Base-by-base conservation (phyloP, 2,329 filamentous ascomycete species). In the Xylaria sp. region DNA sequence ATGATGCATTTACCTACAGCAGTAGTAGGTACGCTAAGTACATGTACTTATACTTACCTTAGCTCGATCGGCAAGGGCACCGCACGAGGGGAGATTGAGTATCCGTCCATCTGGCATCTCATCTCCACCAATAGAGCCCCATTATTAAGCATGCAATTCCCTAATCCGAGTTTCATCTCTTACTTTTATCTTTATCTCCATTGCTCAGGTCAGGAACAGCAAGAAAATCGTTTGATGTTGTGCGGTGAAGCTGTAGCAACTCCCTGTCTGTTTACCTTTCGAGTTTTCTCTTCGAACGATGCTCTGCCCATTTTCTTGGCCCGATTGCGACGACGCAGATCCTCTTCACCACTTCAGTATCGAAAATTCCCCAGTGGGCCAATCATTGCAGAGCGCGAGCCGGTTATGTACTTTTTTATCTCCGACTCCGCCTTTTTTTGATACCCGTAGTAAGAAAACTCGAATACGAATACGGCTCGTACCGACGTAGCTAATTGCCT, bases 381-480 rank as follows among this genome's bases (percentile, higher is more conserved):
- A 68, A 70, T 70, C 60, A 68, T 12, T 0, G 9, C 9, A 39
- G 23, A 3, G 39, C 55, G 41, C 44, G 44, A 52, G 20, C 10
- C 15, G 41, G 39, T 62, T 62, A 37, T 37, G 28, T 31, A 31
- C 31, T 41, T 55, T 52, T 65, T 57, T 69, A 62, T 67, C 65
- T 65, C 65, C 61, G 65, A 50, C 65, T 67, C 68, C 65, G 57
- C 68, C 46, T 25, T 57, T 61, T 61, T 59, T 28, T 6, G 51
- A 54, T 54, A 31, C 13, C 18, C 12, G 50, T 31, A 54, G 50
- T 52, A 18, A 12, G 54, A 31, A n/a, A 70, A 68, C 62, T 70
- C 68, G 68, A 70, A 70, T 70, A 70, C 68, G 68, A 70, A 70
- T 70, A 70, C 68, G 68, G 20, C 15, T 44, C 28, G 55, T 63